These are phyloP conservation scores for Schizosaccharomyces octosporus DNA, from an alignment of 805 yeast species.

Conservation along the genomic window DNA sequence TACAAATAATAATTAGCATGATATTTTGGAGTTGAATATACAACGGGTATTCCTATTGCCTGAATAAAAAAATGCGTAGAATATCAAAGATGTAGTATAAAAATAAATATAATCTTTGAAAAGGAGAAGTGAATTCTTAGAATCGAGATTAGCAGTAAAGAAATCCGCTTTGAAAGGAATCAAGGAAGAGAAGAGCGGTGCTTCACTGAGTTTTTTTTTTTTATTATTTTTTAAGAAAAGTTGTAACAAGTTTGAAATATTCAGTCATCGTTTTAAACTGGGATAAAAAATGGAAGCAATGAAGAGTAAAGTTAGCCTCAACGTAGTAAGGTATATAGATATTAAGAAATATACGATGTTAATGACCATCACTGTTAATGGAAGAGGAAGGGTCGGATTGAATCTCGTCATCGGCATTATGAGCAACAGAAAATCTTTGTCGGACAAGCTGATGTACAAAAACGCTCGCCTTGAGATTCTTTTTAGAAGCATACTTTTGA, in stretches of 20 bases:
- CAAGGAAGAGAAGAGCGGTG: not conserved
- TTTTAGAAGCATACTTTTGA: conserved; percentile 73
- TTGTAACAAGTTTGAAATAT: not conserved
- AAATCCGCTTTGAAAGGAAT: not conserved
- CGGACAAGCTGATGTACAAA: conserved; percentile 1
- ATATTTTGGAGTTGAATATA: no score
- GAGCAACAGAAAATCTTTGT: not conserved
- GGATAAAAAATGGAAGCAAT: not conserved
- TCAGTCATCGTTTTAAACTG: not conserved
- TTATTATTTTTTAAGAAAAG: not conserved
- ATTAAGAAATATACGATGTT: not conserved
- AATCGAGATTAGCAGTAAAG: no score
- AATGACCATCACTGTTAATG: not conserved
- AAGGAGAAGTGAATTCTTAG: no score
- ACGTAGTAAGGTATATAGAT: not conserved
- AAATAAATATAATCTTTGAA: no score
- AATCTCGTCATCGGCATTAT: not conserved
- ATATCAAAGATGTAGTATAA: no score
- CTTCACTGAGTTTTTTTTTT: not conserved
- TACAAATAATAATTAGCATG: no score
- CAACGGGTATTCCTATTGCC: no score
- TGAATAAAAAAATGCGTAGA: no score
- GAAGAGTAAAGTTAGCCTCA: no score
- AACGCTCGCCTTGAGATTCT: conserved; percentile 37
- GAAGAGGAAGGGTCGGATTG: not conserved